These are phyloP conservation scores for Secale cereale DNA, from an alignment of 176 grass and related monocot genomes.

Conservation along the genomic window DNA sequence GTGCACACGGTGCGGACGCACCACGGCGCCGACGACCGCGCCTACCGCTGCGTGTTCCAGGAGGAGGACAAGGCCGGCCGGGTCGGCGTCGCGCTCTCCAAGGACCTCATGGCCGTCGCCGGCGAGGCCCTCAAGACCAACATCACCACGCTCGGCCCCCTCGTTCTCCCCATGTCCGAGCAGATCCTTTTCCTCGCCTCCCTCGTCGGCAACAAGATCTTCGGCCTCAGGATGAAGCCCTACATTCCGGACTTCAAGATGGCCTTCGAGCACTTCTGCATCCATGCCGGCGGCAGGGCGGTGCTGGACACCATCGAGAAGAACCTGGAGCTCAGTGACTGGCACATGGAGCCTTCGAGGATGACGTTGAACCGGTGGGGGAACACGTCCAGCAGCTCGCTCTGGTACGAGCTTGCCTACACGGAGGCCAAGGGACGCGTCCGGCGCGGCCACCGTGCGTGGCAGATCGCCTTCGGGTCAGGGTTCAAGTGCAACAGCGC, in stretches of 20 bases:
- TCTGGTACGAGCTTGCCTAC: slow-evolving; percentile 62
- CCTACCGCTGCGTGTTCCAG: slow-evolving; percentile 79
- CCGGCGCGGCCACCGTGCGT: slow-evolving; percentile 4
- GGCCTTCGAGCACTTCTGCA: slow-evolving; percentile 97
- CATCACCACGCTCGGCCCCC: slow-evolving; percentile 82
- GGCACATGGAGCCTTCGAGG: slow-evolving; percentile 52
- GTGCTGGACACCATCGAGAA: slow-evolving; percentile 86
- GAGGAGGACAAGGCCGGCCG: slow-evolving; percentile 51
- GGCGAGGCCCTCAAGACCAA: slow-evolving; percentile 69
- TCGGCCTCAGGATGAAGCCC: slow-evolving; percentile 41
- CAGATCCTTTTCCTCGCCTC: slow-evolving; percentile 69
- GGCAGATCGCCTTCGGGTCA: slow-evolving; percentile 58
- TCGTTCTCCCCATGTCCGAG: slow-evolving; percentile 87
- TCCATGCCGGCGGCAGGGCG: slow-evolving; percentile 79
- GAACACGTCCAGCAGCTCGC: slow-evolving; percentile 53
- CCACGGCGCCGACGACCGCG: slow-evolving; percentile 54
- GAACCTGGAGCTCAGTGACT: slow-evolving; percentile 39
- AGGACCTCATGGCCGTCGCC: slow-evolving; percentile 89
- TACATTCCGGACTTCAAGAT: slow-evolving; percentile 95
- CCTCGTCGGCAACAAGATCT: slow-evolving; percentile 36
- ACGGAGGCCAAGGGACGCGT: slow-evolving; percentile 57
- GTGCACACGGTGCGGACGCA: slow-evolving; percentile 81
- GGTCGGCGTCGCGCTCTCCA: slow-evolving; percentile 69
- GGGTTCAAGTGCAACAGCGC: slow-evolving; percentile 94
- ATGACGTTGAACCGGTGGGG: slow-evolving; percentile 68